Evolutionary conservation across 768 basidiomycete species (phyloP), one percentile per base, ranked within the genome.

Genomic region (Tephrocybe sp.): DNA sequence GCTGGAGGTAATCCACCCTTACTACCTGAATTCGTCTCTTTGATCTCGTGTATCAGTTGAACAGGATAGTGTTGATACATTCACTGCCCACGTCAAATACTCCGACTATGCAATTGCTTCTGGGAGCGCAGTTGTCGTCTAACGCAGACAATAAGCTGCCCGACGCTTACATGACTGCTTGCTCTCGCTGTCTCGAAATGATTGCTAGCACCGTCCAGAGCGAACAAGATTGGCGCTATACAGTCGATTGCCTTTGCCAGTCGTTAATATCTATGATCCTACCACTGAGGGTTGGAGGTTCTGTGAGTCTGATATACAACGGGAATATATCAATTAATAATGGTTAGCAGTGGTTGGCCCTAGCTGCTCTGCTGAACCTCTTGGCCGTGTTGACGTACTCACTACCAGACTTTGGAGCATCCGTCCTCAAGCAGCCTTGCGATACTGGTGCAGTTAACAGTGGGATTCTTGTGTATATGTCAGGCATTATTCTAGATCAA

Each of bases 11-110:
- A 18, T 67, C 18, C 5, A 5, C 5, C 16, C 8, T 37, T 63
- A 7, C 55, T 28, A 16, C 32, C 9, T 9, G n/a, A n/a, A n/a
- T 19, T 37, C 18, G 34, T 8, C 16, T 18, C n/a, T n/a, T 19
- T 6, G 21, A 25, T 46, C 6, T 25, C 21, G 5, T 28, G 30
- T 58, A 15, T 15, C 54, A 89, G 87, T 65, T 88, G 39, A 80
- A 78, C 54, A 73, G 78, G 34, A 71, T 85, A 24, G 63, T 89
- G n/a, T 59, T 88, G 45, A 80, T 77, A 0, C 87, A 89, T 63
- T 68, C 69, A 2, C 62, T 69, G 25, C 67, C 69, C 1, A 60
- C 64, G 15, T 69, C 64, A 5, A 60, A 61, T 4, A 63, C 70
- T 18, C 64, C 72, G 13, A 83, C 84, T 3, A 67, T 87, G 18